A percentile compares a stretch with the other conserved stretches of the same genome.
phyloP scores from a whole-genome alignment of 345 rosid genomes.

The Salix dunnii region DNA sequence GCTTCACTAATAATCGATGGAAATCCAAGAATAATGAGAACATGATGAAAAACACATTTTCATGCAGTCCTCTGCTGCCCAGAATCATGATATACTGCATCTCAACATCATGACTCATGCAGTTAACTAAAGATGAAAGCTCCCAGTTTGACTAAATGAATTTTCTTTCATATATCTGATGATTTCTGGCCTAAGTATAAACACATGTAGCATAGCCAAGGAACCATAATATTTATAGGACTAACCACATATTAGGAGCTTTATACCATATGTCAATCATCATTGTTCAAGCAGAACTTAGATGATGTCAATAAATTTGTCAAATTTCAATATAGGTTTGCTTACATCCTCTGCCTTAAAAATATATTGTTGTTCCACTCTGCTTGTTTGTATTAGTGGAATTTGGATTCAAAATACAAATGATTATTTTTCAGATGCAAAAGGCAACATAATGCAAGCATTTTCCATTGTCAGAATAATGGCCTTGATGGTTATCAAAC shows the following conservation, averaged over 20 bases:
- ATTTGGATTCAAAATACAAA: not conserved
- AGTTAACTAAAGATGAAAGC: not conserved
- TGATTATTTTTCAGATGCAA: not conserved
- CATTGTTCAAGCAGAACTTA: not conserved
- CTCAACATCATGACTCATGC: not conserved
- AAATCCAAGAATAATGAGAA: constrained; percentile 9
- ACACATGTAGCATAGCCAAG: not conserved
- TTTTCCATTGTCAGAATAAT: not conserved
- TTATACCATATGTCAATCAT: not conserved
- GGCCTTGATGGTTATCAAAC: not conserved
- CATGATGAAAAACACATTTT: not conserved
- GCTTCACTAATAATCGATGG: constrained; percentile 29
- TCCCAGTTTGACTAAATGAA: not conserved
- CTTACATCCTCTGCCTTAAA: not conserved
- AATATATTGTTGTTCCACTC: not conserved
- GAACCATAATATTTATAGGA: not conserved
- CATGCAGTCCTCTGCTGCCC: not conserved
- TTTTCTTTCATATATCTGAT: not conserved
- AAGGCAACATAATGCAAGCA: not conserved
- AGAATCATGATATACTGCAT: not conserved
- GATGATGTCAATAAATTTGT: not conserved
- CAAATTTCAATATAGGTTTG: not conserved
- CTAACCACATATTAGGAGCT: too few species aligned
- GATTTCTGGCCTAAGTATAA: not conserved
- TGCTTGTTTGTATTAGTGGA: not conserved